A percentile compares a stretch with the other conserved stretches of the same genome.
Evolutionary conservation across 345 rosid genomes (phyloP).

Genomic region (Euphorbia lathyris): DNA sequence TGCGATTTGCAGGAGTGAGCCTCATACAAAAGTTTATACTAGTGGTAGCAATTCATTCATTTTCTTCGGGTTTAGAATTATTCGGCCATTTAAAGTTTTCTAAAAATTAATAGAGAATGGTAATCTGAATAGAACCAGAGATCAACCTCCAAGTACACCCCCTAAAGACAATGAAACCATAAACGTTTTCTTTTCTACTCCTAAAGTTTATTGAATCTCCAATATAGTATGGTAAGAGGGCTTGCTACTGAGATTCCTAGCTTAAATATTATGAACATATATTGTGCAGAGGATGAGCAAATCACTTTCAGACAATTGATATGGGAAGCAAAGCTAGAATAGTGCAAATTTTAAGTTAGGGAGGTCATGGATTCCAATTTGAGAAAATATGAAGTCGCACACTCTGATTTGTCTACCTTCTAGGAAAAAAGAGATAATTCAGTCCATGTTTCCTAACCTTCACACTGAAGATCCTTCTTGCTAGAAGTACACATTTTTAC

Average conservation of each 20-base stretch:
- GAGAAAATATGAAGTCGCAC: background rate
- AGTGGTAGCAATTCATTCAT: background rate
- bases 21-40: background rate
- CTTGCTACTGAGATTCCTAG: background rate
- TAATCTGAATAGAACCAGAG: background rate
- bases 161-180: background rate
- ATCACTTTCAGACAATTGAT: background rate
- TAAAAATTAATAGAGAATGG: background rate
- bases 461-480: background rate
- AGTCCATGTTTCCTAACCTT: background rate
- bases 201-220: background rate
- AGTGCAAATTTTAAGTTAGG: no score
- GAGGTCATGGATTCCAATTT: background rate
- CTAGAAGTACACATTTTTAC: no score
- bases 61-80: background rate
- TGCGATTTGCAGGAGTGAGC: background rate
- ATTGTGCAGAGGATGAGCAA: background rate
- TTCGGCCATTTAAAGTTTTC: background rate
- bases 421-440: background rate
- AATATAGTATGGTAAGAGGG: background rate
- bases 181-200: background rate
- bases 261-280: no score
- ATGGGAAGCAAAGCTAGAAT: background rate
- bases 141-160: background rate
- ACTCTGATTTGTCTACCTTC: background rate